Percentiles rank a stretch among this genome's conserved stretches.
phyloP scores from a whole-genome alignment of 768 basidiomycete species.

The Hericium alpestre region DNA sequence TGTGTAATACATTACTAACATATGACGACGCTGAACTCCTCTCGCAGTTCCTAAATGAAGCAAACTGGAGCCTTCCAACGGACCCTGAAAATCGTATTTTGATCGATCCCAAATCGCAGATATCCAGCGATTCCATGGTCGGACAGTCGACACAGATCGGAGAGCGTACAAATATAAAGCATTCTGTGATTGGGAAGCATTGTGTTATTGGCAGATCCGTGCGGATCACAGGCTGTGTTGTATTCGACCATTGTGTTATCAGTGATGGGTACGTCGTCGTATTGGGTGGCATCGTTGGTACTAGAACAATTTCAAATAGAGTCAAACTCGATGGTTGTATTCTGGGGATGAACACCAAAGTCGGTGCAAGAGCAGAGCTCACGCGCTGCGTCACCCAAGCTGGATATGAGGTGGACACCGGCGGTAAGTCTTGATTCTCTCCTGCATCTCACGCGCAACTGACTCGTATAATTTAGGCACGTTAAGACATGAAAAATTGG shows the following conservation, averaged over 20 bases:
- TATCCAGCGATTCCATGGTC: slow-evolving; percentile 72
- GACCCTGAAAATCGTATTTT: slow-evolving; percentile 54
- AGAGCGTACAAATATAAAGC: slow-evolving; percentile 70
- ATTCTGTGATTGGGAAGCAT: slow-evolving; percentile 48
- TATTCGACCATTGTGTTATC: slow-evolving; percentile 83
- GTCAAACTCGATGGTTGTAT: slow-evolving; percentile 71
- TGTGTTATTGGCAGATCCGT: slow-evolving; percentile 77
- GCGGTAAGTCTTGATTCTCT: slow-evolving; percentile 31
- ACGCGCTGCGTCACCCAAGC: slow-evolving; percentile 63
- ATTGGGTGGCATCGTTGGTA: background rate
- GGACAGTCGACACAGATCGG: slow-evolving; percentile 76
- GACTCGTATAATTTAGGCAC: slow-evolving; percentile 27
- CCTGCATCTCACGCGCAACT: background rate
- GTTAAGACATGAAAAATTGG: slow-evolving; percentile 43
- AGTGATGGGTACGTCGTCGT: slow-evolving; percentile 62
- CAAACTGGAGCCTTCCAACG: slow-evolving; percentile 43
- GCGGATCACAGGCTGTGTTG: slow-evolving; percentile 71
- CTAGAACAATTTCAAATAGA: slow-evolving; percentile 24
- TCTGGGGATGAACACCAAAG: slow-evolving; percentile 61
- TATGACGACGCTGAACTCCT: slow-evolving; percentile 11
- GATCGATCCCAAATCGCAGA: slow-evolving; percentile 74
- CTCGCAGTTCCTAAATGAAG: slow-evolving; percentile 39
- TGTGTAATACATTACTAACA: slow-evolving; percentile 15
- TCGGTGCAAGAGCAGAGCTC: slow-evolving; percentile 62
- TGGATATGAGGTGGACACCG: slow-evolving; percentile 60